These are phyloP conservation scores for Wickerhamia fluorescens DNA, from an alignment of 805 yeast genomes.

Conservation along the genomic window DNA sequence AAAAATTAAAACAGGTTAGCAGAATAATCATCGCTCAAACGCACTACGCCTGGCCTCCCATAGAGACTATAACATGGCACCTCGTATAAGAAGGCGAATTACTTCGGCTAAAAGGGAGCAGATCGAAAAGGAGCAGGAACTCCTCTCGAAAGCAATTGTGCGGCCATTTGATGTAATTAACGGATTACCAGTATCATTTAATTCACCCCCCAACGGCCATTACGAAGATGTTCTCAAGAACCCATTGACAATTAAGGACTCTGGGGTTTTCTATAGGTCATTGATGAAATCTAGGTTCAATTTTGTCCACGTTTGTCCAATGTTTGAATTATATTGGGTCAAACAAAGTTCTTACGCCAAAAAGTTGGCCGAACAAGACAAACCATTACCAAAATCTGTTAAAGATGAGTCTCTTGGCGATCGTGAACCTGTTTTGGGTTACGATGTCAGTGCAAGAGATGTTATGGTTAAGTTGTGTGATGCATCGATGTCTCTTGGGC, in stretches of 20 bases:
- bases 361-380: slow-evolving; percentile 31
- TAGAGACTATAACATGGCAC: slow-evolving; percentile 29
- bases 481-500: slow-evolving; percentile 65
- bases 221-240: slow-evolving; percentile 45
- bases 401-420: slow-evolving; percentile 13
- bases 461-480: slow-evolving; percentile 86
- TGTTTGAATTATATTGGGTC: slow-evolving; percentile 79
- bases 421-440: slow-evolving; percentile 28
- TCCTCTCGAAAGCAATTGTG: slow-evolving; percentile 28
- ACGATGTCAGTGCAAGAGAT: slow-evolving; percentile 58
- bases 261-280: slow-evolving; percentile 66
- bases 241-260: slow-evolving; percentile 65
- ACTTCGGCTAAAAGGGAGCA: slow-evolving; percentile 36
- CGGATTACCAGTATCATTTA: slow-evolving; percentile 60
- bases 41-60: too few relatives aligned
- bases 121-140: slow-evolving; percentile 35
- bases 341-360: slow-evolving; percentile 54
- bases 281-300: slow-evolving; percentile 62
- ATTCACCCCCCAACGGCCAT: slow-evolving; percentile 54
- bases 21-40: too few relatives aligned
- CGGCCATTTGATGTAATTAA: slow-evolving; percentile 63
- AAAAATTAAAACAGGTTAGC: background rate
- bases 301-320: slow-evolving; percentile 51
- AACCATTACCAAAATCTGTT: slow-evolving; percentile 25
- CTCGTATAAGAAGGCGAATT: slow-evolving; percentile 38